phyloP scores from a whole-genome alignment of 306 rosid genomes.

The Purshia tridentata region DNA sequence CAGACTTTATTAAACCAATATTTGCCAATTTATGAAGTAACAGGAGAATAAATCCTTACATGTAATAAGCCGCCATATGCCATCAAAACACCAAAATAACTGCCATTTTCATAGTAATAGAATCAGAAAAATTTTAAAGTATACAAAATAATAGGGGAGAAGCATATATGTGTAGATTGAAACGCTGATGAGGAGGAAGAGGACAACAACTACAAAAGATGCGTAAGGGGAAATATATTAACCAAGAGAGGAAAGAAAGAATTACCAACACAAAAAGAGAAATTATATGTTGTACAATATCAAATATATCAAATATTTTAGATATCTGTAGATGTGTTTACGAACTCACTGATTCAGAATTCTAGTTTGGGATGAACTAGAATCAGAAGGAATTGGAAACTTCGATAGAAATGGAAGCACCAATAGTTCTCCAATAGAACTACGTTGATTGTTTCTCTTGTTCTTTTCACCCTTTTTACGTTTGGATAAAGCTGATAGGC shows the following conservation, averaged over 20 bases:
- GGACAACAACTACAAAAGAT: neutral
- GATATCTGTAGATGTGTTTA: neutral
- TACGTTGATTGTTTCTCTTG: conserved; percentile 45
- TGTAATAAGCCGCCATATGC: conserved; percentile 82
- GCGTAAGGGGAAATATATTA: neutral
- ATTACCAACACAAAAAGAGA: neutral
- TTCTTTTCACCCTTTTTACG: conserved; percentile 79
- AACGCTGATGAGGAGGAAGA: neutral
- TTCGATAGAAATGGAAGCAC: conserved; percentile 90
- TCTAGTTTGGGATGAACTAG: conserved; percentile 47
- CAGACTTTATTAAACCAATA: conserved; percentile 20
- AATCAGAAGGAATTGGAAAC: conserved; percentile 72
- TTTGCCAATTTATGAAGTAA: conserved; percentile 23
- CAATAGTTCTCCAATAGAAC: conserved; percentile 77
- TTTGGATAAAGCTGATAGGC: conserved; percentile 55
- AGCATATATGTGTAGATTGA: neutral
- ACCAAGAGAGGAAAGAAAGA: conserved; percentile 12
- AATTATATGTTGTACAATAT: conserved; percentile 1
- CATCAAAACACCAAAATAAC: conserved; percentile 84
- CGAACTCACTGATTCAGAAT: conserved; percentile 64
- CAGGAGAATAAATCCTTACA: conserved; percentile 50
- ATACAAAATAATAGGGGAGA: neutral
- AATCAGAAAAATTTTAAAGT: neutral
- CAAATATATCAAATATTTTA: neutral
- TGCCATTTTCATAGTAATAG: conserved; percentile 37